Evolutionary conservation across 495 filamentous ascomycete genomes (phyloP).

Genomic region (Xylaria telfairii): DNA sequence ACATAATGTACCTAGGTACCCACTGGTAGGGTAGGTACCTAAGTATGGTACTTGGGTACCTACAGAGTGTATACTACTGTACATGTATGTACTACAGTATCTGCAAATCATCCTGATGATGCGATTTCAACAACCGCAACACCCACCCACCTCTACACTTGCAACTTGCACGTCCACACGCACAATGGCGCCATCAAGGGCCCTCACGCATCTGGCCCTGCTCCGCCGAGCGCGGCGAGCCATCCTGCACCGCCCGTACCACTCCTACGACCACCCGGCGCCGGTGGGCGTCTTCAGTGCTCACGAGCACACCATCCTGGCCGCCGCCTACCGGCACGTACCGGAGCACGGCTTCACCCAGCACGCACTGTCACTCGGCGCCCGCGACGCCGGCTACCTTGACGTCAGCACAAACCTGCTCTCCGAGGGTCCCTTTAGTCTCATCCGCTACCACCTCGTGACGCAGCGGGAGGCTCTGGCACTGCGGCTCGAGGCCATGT

Average conservation of each 20-base stretch:
- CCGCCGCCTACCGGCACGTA: constrained; percentile 78
- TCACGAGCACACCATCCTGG: constrained; percentile 78
- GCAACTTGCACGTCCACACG: neutral
- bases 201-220: neutral
- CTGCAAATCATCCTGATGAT: neutral
- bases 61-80: too few relatives aligned
- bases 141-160: neutral
- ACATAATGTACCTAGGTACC: too few relatives aligned
- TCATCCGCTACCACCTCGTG: constrained; percentile 82
- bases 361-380: constrained; percentile 73
- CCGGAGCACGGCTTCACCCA: constrained; percentile 81
- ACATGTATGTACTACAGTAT: too few relatives aligned
- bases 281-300: constrained; percentile 67
- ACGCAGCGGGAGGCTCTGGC: constrained; percentile 61
- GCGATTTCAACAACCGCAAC: neutral
- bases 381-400: constrained; percentile 81
- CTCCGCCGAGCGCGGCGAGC: constrained; percentile 16
- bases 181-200: constrained; percentile 29
- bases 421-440: constrained; percentile 76
- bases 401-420: constrained; percentile 85
- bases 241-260: constrained; percentile 58
- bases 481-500: constrained; percentile 35
- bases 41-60: too few relatives aligned
- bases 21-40: too few relatives aligned
- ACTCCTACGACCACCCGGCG: constrained; percentile 71